A percentile compares a stretch with the other conserved stretches of the same genome.
phyloP scores from a whole-genome alignment of 2,329 filamentous ascomycete genomes.

The Neopestalotiopsis sp. region DNA sequence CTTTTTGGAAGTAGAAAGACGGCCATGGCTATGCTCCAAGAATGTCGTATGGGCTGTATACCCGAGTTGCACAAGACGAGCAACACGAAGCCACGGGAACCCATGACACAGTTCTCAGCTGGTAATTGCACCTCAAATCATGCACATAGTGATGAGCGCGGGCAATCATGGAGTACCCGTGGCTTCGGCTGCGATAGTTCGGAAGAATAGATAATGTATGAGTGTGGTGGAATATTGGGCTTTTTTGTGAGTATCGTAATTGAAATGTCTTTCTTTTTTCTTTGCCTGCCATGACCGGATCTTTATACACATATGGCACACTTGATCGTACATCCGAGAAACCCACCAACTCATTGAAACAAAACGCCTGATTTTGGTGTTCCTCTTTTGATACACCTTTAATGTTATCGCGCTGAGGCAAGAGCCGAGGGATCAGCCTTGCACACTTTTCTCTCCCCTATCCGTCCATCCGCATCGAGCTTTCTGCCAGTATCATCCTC shows the following conservation, averaged over 20 bases:
- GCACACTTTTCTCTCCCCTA: neutral
- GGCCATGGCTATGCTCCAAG: no score
- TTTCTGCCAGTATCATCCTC: neutral
- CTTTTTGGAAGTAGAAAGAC: no score
- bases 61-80: no score
- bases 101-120: no score
- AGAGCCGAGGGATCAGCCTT: neutral
- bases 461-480: neutral
- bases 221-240: neutral
- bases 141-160: no score
- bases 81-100: no score
- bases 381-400: neutral
- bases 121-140: no score
- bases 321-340: conserved; percentile 25
- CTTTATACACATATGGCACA: conserved; percentile 15
- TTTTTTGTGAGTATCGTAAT: neutral
- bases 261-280: neutral
- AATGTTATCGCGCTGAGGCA: neutral
- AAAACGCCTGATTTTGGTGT: neutral
- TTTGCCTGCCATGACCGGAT: conserved; percentile 1
- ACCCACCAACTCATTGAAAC: conserved; percentile 6
- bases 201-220: no score
- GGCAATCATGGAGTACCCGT: no score
- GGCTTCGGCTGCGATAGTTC: no score
- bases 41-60: no score